phyloP scores from a whole-genome alignment of 148 eudicot species.

The Vaccinium macrocarpon region DNA sequence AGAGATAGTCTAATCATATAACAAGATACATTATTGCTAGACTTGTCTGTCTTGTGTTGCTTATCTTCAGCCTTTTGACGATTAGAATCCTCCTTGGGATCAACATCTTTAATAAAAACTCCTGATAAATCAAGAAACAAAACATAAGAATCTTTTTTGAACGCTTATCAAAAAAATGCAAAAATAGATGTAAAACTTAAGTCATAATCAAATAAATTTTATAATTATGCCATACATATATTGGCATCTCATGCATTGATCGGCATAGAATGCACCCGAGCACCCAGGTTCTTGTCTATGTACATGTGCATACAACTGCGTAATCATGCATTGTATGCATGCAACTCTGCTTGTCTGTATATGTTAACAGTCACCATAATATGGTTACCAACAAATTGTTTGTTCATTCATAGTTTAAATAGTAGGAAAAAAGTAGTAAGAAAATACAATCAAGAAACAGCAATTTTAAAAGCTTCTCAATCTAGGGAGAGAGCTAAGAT shows the following conservation, averaged over 20 bases:
- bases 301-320: neutral
- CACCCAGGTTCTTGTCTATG: neutral
- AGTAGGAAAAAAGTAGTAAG: neutral
- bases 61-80: slow-evolving; percentile 25
- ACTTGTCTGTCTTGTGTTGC: slow-evolving; percentile 30
- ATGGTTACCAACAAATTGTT: neutral
- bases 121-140: slow-evolving; percentile 35
- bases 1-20: neutral
- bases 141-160: neutral
- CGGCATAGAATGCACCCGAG: neutral
- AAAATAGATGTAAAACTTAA: neutral
- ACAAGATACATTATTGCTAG: slow-evolving; percentile 34
- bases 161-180: neutral
- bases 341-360: neutral
- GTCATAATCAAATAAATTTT: neutral
- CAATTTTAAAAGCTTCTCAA: neutral
- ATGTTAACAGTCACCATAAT: neutral
- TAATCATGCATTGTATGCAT: neutral
- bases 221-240: neutral
- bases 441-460: neutral
- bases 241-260: neutral
- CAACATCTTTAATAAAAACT: slow-evolving; percentile 46
- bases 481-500: neutral
- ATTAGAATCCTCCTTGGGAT: slow-evolving; percentile 30
- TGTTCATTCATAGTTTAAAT: neutral